Conservation (phyloP, 495 filamentous ascomycete genomes). For the Neurospora sp. region DNA sequence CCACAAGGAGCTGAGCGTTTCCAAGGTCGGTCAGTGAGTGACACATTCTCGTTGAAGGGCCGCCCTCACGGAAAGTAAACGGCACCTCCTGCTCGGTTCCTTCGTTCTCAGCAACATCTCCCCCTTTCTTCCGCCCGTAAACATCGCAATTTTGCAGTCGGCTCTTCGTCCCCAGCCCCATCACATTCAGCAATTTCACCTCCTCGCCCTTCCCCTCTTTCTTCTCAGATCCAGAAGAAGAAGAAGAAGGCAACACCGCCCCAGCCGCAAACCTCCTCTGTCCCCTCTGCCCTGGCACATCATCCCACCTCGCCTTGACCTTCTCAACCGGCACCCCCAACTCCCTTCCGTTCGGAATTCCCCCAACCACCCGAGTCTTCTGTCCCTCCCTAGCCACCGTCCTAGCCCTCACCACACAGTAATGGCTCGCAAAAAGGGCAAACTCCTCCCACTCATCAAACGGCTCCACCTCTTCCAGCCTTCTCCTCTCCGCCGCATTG, state of each 20-base stretch:
- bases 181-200: slow-evolving; percentile 30
- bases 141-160: slow-evolving; percentile 52
- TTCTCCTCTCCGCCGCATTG: slow-evolving; percentile 37
- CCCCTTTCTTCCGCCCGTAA: slow-evolving; percentile 26
- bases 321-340: background rate
- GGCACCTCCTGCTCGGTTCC: background rate
- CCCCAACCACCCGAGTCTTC: background rate
- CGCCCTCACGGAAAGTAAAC: slow-evolving; percentile 21
- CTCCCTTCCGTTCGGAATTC: background rate
- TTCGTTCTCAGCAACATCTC: background rate
- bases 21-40: slow-evolving; percentile 59
- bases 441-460: slow-evolving; percentile 98
- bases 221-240: background rate
- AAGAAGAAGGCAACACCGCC: slow-evolving; percentile 12
- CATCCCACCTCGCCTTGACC: slow-evolving; percentile 14
- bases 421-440: slow-evolving; percentile 74
- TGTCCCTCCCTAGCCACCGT: slow-evolving; percentile 4
- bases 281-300: slow-evolving; percentile 22
- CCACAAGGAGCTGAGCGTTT: slow-evolving; percentile 51
- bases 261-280: slow-evolving; percentile 33
- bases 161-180: slow-evolving; percentile 51
- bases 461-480: slow-evolving; percentile 59
- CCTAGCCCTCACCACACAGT: slow-evolving; percentile 65
- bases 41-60: slow-evolving; percentile 54
- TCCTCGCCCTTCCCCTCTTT: background rate